These are phyloP conservation scores for Tetrahymena borealis DNA, from an alignment of 73 alveolate species.

Conservation along the genomic window DNA sequence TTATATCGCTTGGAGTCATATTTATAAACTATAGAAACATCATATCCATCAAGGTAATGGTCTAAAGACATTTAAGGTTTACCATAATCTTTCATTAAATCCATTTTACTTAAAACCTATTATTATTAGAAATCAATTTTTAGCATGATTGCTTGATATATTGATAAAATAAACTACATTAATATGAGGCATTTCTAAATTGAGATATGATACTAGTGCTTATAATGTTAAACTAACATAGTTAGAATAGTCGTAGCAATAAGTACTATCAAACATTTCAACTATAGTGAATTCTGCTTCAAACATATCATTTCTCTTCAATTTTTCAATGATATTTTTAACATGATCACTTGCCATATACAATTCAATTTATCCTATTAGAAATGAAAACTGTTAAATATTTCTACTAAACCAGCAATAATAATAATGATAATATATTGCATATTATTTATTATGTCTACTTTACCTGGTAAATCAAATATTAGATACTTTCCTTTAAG, in stretches of 20 bases:
- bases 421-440: not conserved
- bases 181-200: not conserved
- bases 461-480: constrained; percentile 93
- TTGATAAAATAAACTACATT: not conserved
- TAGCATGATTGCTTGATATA: not conserved
- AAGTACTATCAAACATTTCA: not conserved
- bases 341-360: constrained; percentile 1
- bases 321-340: not conserved
- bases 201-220: not conserved
- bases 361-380: not conserved
- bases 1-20: not conserved
- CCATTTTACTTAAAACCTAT: not conserved
- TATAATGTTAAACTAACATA: not conserved
- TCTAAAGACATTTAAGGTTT: not conserved
- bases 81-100: not conserved
- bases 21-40: not conserved
- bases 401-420: not conserved
- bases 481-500: constrained; percentile 49
- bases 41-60: not conserved
- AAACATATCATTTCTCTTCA: not conserved
- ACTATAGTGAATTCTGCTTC: not conserved
- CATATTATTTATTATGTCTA: constrained; percentile 52
- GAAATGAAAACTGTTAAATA: not conserved
- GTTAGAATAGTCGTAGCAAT: not conserved
- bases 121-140: not conserved